Evolutionary conservation across 176 grass and related monocot genomes (phyloP).

Genomic region (Oryza punctata): DNA sequence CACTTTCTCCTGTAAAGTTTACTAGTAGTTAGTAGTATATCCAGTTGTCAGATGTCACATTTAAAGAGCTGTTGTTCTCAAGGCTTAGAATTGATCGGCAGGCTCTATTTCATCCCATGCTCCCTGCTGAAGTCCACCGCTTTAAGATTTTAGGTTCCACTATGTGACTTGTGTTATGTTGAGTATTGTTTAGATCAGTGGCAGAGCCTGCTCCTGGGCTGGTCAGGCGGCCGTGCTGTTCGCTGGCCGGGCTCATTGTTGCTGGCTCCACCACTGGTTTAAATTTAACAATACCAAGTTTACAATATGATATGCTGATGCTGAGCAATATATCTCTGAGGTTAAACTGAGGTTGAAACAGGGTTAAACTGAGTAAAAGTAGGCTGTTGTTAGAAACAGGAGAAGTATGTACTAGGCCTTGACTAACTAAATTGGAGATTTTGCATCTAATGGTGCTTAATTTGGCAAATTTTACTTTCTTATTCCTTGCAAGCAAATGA

Average conservation of each 20-base stretch:
- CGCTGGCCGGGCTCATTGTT: too few species aligned
- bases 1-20: neutral
- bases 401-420: neutral
- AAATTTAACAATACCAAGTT: neutral
- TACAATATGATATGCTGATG: neutral
- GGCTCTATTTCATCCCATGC: conserved; percentile 7
- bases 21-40: neutral
- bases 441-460: neutral
- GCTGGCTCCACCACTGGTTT: neutral
- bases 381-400: neutral
- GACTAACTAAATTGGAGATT: neutral
- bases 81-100: neutral
- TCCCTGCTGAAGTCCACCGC: neutral
- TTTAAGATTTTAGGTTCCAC: conserved; percentile 8
- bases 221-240: too few species aligned
- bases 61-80: neutral
- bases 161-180: neutral
- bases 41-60: neutral
- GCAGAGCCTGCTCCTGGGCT: too few species aligned
- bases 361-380: neutral
- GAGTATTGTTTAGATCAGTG: neutral
- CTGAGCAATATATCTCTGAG: conserved; percentile 12
- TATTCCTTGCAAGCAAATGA: neutral
- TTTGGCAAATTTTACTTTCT: neutral
- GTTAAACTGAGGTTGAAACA: neutral